A percentile compares a stretch with the other conserved stretches of the same genome.
Evolutionary conservation across 2,329 filamentous ascomycete genomes (phyloP).

Genomic region (Aspergillus sp.): DNA sequence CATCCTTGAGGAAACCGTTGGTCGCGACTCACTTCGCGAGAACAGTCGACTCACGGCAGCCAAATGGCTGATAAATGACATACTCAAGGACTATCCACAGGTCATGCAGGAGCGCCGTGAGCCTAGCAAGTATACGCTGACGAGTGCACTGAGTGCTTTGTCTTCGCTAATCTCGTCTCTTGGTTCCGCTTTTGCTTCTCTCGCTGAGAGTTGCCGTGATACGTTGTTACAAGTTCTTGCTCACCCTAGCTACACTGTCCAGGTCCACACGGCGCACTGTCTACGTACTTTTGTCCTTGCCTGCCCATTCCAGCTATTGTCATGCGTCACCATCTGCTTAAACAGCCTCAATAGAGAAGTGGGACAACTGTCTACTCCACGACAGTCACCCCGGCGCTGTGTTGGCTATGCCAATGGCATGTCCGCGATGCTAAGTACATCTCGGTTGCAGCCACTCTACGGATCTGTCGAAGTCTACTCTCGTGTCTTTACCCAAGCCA

Average conservation of each 20-base stretch:
- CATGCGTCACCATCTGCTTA: conserved; percentile 92
- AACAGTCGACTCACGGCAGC: conserved; percentile 83
- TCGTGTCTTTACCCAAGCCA: conserved; percentile 85
- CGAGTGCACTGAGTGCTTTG: conserved; percentile 75
- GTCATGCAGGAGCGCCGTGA: conserved; percentile 82
- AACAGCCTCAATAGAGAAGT: conserved; percentile 90
- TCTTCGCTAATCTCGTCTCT: conserved; percentile 75
- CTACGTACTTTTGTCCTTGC: conserved; percentile 84
- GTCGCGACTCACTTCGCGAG: conserved; percentile 79
- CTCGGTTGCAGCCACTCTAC: conserved; percentile 82
- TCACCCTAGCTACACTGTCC: conserved; percentile 94
- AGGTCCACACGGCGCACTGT: conserved; percentile 83
- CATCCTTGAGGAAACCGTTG: conserved; percentile 80
- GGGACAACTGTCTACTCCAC: conserved; percentile 69
- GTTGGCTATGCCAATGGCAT: conserved; percentile 90
- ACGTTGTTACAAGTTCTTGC: conserved; percentile 85
- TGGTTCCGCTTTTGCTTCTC: conserved; percentile 74
- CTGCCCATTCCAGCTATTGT: conserved; percentile 86
- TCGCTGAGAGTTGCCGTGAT: conserved; percentile 83
- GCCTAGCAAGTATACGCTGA: conserved; percentile 81
- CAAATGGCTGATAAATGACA: conserved; percentile 76
- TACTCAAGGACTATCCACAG: conserved; percentile 93
- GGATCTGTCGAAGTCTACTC: conserved; percentile 96
- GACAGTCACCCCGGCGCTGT: conserved; percentile 79
- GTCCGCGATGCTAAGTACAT: conserved; percentile 86